Percentiles rank a stretch among this genome's conserved stretches.
Conservation (phyloP, 768 basidiomycete genomes). For the Podaxis carcinomalis region DNA sequence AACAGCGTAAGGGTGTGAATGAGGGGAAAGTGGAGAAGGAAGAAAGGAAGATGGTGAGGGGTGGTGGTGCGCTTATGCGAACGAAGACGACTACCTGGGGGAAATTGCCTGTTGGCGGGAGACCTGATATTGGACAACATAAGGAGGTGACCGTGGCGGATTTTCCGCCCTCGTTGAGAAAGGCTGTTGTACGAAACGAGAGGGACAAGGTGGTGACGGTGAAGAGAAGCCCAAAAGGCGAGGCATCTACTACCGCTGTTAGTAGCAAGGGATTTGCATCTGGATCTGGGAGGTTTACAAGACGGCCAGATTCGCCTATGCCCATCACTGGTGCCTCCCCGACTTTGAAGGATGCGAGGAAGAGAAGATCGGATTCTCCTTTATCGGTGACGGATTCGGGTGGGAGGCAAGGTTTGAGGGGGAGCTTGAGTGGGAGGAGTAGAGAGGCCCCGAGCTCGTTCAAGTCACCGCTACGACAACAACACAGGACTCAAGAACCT, state of each 20-base stretch:
- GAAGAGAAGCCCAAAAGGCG: neutral
- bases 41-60: neutral
- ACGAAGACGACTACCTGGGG: conserved; percentile 1
- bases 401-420: neutral
- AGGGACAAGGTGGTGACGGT: neutral
- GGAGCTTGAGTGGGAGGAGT: no score
- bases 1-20: neutral
- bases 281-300: no score
- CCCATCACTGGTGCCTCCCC: neutral
- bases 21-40: neutral
- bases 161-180: neutral
- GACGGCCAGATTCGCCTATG: neutral
- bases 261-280: no score
- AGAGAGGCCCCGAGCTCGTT: neutral
- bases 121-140: neutral
- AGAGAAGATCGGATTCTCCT: conserved; percentile 3
- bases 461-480: neutral
- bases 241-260: no score
- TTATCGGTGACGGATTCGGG: neutral
- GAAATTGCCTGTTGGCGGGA: neutral
- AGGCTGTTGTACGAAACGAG: neutral
- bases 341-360: neutral
- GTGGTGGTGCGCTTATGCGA: neutral
- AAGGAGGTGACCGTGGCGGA: neutral
- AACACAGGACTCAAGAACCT: neutral